phyloP scores from a whole-genome alignment of 345 rosid species.

The Gynandropsis gynandra region DNA sequence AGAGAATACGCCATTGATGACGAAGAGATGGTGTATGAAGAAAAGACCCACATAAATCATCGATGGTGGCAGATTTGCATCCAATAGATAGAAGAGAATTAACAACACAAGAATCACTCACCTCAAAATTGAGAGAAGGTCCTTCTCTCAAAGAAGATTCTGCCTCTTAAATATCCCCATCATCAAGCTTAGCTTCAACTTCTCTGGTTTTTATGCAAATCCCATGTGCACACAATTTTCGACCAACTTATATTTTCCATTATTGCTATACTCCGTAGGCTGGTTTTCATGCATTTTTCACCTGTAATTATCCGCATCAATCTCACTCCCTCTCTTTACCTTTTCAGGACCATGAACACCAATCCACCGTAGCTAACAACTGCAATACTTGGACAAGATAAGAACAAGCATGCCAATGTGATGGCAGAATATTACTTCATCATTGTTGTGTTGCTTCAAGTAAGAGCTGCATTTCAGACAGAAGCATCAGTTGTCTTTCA shows the following conservation, averaged over 20 bases:
- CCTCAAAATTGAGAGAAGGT: conserved; percentile 79
- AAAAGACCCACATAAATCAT: too few species aligned
- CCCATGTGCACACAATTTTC: conserved; percentile 70
- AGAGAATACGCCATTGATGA: too few species aligned
- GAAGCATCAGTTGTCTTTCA: too few species aligned
- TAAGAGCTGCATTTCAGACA: too few species aligned
- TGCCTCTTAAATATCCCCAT: conserved; percentile 84
- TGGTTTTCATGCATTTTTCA: conserved; percentile 31
- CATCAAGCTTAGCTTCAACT: conserved; percentile 86
- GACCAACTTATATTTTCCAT: conserved; percentile 26
- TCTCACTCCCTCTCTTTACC: conserved; percentile 4
- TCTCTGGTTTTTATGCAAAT: conserved; percentile 51
- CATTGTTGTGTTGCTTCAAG: too few species aligned
- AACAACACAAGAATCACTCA: conserved; percentile 10
- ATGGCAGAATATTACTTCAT: background rate
- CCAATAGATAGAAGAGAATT: background rate
- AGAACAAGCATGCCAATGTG: background rate
- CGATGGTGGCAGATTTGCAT: too few species aligned
- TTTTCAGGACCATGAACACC: conserved; percentile 13
- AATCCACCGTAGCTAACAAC: conserved; percentile 21
- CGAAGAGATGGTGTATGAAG: too few species aligned
- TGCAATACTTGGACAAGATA: conserved; percentile 17
- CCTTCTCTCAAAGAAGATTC: conserved; percentile 91
- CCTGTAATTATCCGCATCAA: conserved; percentile 21
- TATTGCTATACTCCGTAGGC: conserved; percentile 31